Evolutionary conservation across 2,329 filamentous ascomycete genomes (phyloP).

Genomic region (Colletotrichum musae): DNA sequence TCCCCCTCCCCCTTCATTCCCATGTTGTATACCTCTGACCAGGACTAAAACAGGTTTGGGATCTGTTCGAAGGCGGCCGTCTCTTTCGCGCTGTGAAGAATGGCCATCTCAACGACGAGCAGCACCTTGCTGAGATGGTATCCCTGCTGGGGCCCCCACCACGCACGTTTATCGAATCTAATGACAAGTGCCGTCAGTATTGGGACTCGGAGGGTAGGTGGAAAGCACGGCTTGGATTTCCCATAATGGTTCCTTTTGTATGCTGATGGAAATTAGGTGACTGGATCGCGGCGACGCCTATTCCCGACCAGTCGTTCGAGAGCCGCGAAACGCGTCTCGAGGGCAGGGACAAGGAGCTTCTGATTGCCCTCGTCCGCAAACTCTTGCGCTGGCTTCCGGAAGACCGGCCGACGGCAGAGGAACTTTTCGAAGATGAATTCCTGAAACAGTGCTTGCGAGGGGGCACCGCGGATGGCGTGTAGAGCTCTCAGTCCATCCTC

Average conservation of each 20-base stretch:
- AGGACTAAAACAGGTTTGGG: conserved; percentile 45
- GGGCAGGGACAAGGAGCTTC: conserved; percentile 44
- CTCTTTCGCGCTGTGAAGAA: conserved; percentile 46
- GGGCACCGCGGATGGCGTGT: too few species aligned
- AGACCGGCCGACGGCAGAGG: conserved; percentile 45
- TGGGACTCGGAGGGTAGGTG: neutral
- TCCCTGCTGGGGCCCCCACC: conserved; percentile 54
- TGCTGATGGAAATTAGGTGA: conserved; percentile 41
- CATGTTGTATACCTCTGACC: neutral
- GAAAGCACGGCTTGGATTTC: neutral
- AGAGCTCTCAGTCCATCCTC: too few species aligned
- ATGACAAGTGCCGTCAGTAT: neutral
- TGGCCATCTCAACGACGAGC: conserved; percentile 45
- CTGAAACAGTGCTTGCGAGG: neutral
- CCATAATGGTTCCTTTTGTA: neutral
- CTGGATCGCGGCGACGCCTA: conserved; percentile 46
- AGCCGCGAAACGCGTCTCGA: conserved; percentile 43
- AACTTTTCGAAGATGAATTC: conserved; percentile 43
- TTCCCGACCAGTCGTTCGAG: conserved; percentile 46
- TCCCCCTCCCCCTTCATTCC: too few species aligned
- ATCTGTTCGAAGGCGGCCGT: conserved; percentile 47
- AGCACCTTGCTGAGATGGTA: conserved; percentile 53
- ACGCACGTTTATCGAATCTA: neutral
- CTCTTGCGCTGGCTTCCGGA: conserved; percentile 47
- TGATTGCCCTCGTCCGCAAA: conserved; percentile 44